Percentiles rank a stretch among this genome's conserved stretches.
phyloP scores from a whole-genome alignment of 2,329 filamentous ascomycete species.

The Saccharata proteae region DNA sequence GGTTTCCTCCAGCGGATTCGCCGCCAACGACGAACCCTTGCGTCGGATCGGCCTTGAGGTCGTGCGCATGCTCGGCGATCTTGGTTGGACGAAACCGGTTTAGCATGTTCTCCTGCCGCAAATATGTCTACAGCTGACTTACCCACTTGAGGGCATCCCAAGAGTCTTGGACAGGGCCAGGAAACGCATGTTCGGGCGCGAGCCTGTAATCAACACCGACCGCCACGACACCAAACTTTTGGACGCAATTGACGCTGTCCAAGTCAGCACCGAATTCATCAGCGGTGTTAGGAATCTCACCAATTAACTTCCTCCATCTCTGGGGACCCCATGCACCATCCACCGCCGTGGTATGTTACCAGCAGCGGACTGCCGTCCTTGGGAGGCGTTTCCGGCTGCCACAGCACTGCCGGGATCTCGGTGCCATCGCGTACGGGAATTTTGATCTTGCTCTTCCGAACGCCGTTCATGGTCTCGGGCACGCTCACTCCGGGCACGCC shows the following conservation, averaged over 20 bases:
- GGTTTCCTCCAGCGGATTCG: constrained; percentile 12
- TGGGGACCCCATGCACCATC: constrained; percentile 11
- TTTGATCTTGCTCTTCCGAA: background rate
- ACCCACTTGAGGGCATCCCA: constrained; percentile 12
- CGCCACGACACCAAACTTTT: constrained; percentile 45
- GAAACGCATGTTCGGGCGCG: constrained; percentile 50
- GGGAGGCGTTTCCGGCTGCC: background rate
- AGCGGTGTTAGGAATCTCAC: constrained; percentile 7
- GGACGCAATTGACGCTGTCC: constrained; percentile 27
- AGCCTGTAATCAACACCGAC: constrained; percentile 50
- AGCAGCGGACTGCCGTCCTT: constrained; percentile 9
- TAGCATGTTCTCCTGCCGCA: background rate
- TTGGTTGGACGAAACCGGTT: constrained; percentile 1
- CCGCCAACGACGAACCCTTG: constrained; percentile 13
- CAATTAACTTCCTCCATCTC: constrained; percentile 9
- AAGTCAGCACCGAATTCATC: constrained; percentile 3
- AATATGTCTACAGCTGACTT: background rate
- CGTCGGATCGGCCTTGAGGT: constrained; percentile 9
- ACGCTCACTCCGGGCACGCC: background rate
- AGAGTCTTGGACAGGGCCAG: constrained; percentile 48
- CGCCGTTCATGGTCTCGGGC: constrained; percentile 1
- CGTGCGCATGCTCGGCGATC: constrained; percentile 10
- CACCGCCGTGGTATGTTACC: constrained; percentile 14
- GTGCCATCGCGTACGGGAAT: constrained; percentile 4
- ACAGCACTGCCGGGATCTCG: constrained; percentile 1